Conservation (phyloP, 495 filamentous ascomycete genomes). For the Penicillium coprophilum region DNA sequence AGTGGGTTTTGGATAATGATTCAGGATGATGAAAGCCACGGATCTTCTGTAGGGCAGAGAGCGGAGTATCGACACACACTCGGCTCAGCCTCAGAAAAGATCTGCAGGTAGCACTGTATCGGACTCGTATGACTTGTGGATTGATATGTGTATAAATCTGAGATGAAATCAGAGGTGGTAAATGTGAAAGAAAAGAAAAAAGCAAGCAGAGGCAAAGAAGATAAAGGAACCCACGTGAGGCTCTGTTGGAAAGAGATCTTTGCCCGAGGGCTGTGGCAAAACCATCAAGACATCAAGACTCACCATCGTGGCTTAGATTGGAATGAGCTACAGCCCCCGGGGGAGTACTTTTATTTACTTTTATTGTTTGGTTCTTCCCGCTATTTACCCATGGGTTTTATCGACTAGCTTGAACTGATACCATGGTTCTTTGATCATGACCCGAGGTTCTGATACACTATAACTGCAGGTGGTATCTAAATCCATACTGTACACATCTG, state of each 20-base stretch:
- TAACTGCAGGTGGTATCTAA: too few species aligned
- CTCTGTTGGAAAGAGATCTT: background rate
- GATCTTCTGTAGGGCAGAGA: conserved; percentile 9
- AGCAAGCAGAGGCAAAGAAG: background rate
- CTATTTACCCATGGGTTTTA: background rate
- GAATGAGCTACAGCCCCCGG: too few species aligned
- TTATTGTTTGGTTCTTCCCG: conserved; percentile 6
- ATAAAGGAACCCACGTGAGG: conserved; percentile 19
- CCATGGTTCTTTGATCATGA: background rate
- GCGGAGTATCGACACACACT: conserved; percentile 1
- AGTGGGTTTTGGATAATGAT: conserved; percentile 14
- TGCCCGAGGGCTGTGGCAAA: conserved; percentile 7
- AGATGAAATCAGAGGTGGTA: conserved; percentile 4
- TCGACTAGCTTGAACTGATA: background rate
- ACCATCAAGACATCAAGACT: background rate
- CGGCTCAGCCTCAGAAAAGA: conserved; percentile 9
- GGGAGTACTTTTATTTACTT: conserved; percentile 1
- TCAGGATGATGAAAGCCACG: conserved; percentile 12
- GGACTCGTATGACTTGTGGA: background rate
- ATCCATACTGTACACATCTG: background rate
- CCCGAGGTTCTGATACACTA: background rate
- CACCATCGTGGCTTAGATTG: conserved; percentile 1
- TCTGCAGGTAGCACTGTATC: conserved; percentile 14
- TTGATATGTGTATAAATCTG: too few species aligned
- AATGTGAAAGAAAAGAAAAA: background rate